These are phyloP conservation scores for Gossypium gossypioides DNA, from an alignment of 441 rosid species.

Conservation along the genomic window DNA sequence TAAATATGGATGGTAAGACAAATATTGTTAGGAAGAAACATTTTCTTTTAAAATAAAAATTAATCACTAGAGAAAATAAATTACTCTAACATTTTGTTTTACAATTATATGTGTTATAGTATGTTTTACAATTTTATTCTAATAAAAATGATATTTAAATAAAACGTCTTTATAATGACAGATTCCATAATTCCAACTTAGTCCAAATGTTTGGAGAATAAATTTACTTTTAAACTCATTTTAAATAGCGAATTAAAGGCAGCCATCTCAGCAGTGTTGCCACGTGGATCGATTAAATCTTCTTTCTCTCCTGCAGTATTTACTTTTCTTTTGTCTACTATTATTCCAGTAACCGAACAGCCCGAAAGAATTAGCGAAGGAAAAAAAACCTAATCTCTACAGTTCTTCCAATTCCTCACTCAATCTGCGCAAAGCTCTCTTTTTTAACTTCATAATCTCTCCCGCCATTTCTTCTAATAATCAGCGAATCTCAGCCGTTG, in stretches of 20 bases:
- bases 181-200: no score
- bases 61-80: neutral
- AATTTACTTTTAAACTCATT: neutral
- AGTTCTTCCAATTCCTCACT: slow-evolving; percentile 18
- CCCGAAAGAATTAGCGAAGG: neutral
- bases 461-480: slow-evolving; percentile 15
- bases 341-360: slow-evolving; percentile 7
- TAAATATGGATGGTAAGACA: no score
- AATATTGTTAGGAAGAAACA: no score
- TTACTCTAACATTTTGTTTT: no score
- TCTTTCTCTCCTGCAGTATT: neutral
- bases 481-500: neutral
- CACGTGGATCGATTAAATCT: neutral
- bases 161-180: no score
- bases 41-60: neutral
- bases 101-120: no score
- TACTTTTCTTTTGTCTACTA: neutral
- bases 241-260: neutral
- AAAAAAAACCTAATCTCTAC: slow-evolving; percentile 17
- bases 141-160: no score
- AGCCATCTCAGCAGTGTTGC: neutral
- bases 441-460: neutral
- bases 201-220: no score
- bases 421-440: neutral
- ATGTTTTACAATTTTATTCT: no score